Evolutionary conservation across 495 filamentous ascomycete genomes (phyloP).

Genomic region (Annulohypoxylon maeteangense): DNA sequence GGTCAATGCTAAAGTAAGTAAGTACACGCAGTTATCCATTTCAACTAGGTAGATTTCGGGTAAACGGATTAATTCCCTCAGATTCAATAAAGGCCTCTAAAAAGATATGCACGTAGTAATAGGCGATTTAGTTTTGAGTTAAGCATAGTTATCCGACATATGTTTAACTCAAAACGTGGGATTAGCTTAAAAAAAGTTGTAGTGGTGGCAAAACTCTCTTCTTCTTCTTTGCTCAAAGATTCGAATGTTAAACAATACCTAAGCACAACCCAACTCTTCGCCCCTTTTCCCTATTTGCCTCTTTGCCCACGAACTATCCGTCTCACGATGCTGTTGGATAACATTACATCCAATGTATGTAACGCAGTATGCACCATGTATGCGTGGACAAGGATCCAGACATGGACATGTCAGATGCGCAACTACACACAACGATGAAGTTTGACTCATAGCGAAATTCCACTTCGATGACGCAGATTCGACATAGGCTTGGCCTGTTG

Average conservation of each 20-base stretch:
- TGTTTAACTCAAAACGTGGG: no score
- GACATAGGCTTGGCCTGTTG: conserved; percentile 7
- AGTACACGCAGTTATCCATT: conserved; percentile 13
- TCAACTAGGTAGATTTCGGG: conserved; percentile 15
- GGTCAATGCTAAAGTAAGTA: conserved; percentile 25
- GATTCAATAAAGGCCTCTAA: background rate
- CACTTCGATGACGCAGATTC: conserved; percentile 33
- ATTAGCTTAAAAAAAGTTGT: background rate
- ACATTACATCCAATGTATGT: background rate
- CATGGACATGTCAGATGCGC: conserved; percentile 26
- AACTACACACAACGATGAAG: background rate
- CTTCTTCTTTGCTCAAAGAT: background rate
- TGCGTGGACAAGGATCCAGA: background rate
- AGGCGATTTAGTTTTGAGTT: background rate
- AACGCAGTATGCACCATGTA: conserved; percentile 9
- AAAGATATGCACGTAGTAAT: background rate
- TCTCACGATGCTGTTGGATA: background rate
- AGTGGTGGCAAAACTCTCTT: background rate
- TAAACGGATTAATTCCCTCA: conserved; percentile 20
- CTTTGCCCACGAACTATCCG: background rate
- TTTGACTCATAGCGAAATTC: conserved; percentile 29
- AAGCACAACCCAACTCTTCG: background rate
- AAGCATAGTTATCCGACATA: no score
- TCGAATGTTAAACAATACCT: background rate
- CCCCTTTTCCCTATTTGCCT: background rate